phyloP scores from a whole-genome alignment of 768 basidiomycete genomes.

The Epithele typhae region DNA sequence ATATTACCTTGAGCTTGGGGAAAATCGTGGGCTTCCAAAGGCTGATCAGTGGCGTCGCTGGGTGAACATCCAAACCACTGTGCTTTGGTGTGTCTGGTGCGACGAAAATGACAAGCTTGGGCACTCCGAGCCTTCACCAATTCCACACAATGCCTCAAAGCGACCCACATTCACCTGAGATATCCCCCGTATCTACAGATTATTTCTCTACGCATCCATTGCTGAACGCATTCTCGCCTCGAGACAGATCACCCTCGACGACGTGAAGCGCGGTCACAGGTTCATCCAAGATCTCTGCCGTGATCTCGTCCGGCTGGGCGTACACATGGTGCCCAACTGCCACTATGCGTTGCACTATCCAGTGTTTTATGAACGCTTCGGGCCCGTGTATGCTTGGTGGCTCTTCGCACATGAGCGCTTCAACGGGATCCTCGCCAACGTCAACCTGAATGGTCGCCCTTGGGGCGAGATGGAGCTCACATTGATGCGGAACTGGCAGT shows the following conservation, averaged over 20 bases:
- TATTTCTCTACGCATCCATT: not conserved
- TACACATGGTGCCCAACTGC: slow-evolving; percentile 1
- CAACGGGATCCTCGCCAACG: slow-evolving; percentile 2
- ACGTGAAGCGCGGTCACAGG: not conserved
- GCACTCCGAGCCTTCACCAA: not conserved
- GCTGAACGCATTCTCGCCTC: not conserved
- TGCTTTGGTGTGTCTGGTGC: not conserved
- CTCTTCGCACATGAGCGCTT: slow-evolving; percentile 6
- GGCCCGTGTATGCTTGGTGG: slow-evolving; percentile 8
- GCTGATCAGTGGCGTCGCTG: too few relatives aligned
- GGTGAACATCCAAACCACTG: not conserved
- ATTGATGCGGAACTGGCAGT: slow-evolving; percentile 1
- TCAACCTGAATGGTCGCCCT: not conserved
- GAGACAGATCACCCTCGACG: not conserved
- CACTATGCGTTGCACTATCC: slow-evolving; percentile 8
- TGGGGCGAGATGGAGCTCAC: slow-evolving; percentile 7
- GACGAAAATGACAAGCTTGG: not conserved
- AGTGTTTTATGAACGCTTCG: not conserved
- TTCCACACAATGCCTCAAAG: not conserved
- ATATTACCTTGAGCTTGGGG: too few relatives aligned
- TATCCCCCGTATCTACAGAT: not conserved
- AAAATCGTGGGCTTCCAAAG: too few relatives aligned
- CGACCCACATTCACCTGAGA: not conserved
- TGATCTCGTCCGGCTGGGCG: not conserved
- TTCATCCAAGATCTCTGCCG: not conserved